Conservation (phyloP, 2,329 filamentous ascomycete genomes). For the Microthyrium microscopicum region DNA sequence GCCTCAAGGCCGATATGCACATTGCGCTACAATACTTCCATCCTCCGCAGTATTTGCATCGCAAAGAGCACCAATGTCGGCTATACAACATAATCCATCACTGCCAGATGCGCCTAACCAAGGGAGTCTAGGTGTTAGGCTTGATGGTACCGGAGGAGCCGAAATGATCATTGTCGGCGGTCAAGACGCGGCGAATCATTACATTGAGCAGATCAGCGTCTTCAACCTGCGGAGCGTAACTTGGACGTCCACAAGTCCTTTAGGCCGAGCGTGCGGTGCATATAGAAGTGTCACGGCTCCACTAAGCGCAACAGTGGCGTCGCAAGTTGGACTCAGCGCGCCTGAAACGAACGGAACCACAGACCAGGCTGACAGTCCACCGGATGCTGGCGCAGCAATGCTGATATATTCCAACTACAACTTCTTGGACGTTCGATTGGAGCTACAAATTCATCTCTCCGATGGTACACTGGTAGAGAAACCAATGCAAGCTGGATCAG, state of each 20-base stretch:
- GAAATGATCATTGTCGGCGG: slow-evolving; percentile 97
- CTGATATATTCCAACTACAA: slow-evolving; percentile 99
- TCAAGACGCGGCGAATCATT: slow-evolving; percentile 94
- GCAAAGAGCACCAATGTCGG: slow-evolving; percentile 64
- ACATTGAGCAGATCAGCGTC: slow-evolving; percentile 96
- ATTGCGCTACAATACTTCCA: slow-evolving; percentile 83
- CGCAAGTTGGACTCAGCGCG: slow-evolving; percentile 40
- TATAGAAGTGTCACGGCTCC: slow-evolving; percentile 92
- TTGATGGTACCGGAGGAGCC: slow-evolving; percentile 81
- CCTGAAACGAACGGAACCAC: slow-evolving; percentile 19
- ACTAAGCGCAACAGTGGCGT: slow-evolving; percentile 47
- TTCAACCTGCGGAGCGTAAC: slow-evolving; percentile 92
- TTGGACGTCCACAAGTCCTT: slow-evolving; percentile 77
- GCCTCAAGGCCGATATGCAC: slow-evolving; percentile 87
- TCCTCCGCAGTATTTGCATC: slow-evolving; percentile 81
- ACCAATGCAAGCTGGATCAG: slow-evolving; percentile 70
- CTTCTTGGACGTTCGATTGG: slow-evolving; percentile 90
- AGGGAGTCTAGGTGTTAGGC: slow-evolving; percentile 69
- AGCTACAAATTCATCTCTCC: slow-evolving; percentile 71
- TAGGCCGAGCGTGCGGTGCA: slow-evolving; percentile 87
- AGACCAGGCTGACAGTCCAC: slow-evolving; percentile 18
- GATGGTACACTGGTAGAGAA: slow-evolving; percentile 77
- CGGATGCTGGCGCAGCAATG: slow-evolving; percentile 46
- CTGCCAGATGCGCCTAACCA: slow-evolving; percentile 63
- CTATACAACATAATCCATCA: slow-evolving; percentile 76